Percentiles rank a stretch among this genome's conserved stretches.
These are phyloP conservation scores for Rhynchospora breviuscula DNA, from an alignment of 176 grass and related monocot species.

Conservation along the genomic window DNA sequence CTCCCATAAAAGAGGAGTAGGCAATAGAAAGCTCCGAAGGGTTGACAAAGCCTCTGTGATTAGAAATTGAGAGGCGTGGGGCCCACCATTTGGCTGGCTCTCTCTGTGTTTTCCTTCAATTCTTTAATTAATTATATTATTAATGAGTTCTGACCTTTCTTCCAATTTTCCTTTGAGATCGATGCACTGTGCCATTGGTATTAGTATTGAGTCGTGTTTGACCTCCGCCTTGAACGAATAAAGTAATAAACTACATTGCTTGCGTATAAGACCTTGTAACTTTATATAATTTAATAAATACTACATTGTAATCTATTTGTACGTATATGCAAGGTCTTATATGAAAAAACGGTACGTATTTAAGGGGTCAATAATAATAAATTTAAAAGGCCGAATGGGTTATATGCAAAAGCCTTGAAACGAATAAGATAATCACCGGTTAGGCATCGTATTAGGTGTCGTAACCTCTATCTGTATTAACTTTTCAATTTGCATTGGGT, in stretches of 20 bases:
- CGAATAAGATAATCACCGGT: not conserved
- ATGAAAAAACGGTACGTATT: not conserved
- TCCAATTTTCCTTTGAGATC: conserved; percentile 49
- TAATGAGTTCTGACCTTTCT: conserved; percentile 21
- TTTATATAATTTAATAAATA: not conserved
- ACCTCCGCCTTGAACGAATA: conserved; percentile 30
- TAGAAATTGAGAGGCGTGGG: not conserved
- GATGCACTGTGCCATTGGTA: conserved; percentile 29
- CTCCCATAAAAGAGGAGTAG: not conserved
- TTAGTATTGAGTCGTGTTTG: conserved; percentile 28
- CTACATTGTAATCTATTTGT: not conserved
- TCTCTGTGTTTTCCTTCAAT: conserved; percentile 15
- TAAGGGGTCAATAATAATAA: not conserved
- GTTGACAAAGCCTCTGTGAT: conserved; percentile 47
- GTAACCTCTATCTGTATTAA: not conserved
- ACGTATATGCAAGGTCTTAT: too few relatives aligned
- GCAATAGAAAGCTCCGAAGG: conserved; percentile 27
- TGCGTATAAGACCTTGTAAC: not conserved
- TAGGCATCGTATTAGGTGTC: conserved; percentile 20
- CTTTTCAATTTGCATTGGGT: not conserved
- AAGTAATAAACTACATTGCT: not conserved
- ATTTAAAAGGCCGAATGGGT: not conserved
- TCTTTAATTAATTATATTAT: conserved; percentile 12
- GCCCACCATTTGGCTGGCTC: conserved; percentile 29
- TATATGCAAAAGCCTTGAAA: not conserved